Evolutionary conservation across 192 early-diverging fungal species (phyloP).

Genomic region (Coemansia sp.): DNA sequence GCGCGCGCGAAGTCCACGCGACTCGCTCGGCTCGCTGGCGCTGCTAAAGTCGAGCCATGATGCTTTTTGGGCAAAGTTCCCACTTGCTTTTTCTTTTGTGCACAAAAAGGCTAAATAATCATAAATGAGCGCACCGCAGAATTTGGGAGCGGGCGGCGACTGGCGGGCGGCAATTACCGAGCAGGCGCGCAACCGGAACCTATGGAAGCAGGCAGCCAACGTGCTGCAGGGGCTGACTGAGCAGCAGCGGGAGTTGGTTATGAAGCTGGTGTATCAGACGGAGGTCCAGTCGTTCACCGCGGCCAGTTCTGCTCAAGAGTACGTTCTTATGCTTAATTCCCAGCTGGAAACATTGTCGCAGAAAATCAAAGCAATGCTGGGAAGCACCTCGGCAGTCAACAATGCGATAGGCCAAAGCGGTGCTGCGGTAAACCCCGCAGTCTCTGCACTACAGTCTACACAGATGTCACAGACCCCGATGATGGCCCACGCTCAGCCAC

Average conservation of each 20-base stretch:
- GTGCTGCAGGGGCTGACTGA: constrained; percentile 25
- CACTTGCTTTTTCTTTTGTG: too few species aligned
- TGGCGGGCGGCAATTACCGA: constrained; percentile 29
- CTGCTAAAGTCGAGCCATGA: too few species aligned
- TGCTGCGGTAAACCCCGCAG: constrained; percentile 5
- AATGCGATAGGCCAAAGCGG: constrained; percentile 6
- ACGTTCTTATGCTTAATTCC: constrained; percentile 12
- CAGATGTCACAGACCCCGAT: constrained; percentile 11
- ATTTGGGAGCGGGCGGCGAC: constrained; percentile 17
- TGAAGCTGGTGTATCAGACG: constrained; percentile 6
- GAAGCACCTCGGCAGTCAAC: constrained; percentile 4
- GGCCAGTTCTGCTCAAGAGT: constrained; percentile 34
- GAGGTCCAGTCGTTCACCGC: constrained; percentile 17
- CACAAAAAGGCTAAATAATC: not conserved
- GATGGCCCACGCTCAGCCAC: constrained; percentile 15
- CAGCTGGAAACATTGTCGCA: constrained; percentile 14
- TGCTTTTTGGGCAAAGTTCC: too few species aligned
- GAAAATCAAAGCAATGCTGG: constrained; percentile 8
- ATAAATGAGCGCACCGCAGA: constrained; percentile 32
- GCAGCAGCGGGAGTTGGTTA: constrained; percentile 3
- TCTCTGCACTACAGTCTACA: constrained; percentile 3
- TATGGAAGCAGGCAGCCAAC: constrained; percentile 1
- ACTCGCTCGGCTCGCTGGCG: too few species aligned
- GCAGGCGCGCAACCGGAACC: constrained; percentile 21
- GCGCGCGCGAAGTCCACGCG: too few species aligned